phyloP scores from a whole-genome alignment of 225 moss, liverwort and hornwort species.

The Sphagnum contortum region DNA sequence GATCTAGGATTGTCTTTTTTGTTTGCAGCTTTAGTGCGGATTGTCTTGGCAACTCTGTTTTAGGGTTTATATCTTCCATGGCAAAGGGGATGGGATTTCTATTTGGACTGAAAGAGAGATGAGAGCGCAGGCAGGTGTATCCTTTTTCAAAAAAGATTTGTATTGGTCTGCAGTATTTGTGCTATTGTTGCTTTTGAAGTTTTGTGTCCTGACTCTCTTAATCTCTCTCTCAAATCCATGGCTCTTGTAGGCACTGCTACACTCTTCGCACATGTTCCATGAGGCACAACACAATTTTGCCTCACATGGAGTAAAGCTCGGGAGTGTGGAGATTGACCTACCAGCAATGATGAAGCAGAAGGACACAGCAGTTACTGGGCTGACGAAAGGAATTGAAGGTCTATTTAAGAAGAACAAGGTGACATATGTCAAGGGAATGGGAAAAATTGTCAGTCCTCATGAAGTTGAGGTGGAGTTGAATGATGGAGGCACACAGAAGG shows the following conservation, averaged over 20 bases:
- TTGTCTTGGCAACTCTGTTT: too few species aligned
- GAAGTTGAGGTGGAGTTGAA: constrained; percentile 68
- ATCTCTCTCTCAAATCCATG: too few species aligned
- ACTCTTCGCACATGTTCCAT: constrained; percentile 91
- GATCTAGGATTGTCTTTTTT: too few species aligned
- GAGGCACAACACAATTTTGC: constrained; percentile 90
- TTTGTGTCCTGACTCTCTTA: too few species aligned
- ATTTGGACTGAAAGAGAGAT: too few species aligned
- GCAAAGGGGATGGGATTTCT: too few species aligned
- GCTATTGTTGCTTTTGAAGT: too few species aligned
- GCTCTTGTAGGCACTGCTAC: constrained; percentile 64
- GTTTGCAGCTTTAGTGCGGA: too few species aligned
- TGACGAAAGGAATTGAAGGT: constrained; percentile 91
- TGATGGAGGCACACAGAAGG: constrained; percentile 56
- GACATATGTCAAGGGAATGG: constrained; percentile 81
- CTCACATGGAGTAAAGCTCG: constrained; percentile 68
- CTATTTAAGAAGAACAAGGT: constrained; percentile 98
- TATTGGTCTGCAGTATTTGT: too few species aligned
- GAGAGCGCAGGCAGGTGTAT: too few species aligned
- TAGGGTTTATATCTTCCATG: too few species aligned
- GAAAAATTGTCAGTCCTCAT: constrained; percentile 62
- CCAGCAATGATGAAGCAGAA: constrained; percentile 95
- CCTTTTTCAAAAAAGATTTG: too few species aligned
- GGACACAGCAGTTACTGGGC: constrained; percentile 68
- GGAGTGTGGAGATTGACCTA: constrained; percentile 50